phyloP scores from a whole-genome alignment of 768 basidiomycete genomes.

The Lactarius quietus region DNA sequence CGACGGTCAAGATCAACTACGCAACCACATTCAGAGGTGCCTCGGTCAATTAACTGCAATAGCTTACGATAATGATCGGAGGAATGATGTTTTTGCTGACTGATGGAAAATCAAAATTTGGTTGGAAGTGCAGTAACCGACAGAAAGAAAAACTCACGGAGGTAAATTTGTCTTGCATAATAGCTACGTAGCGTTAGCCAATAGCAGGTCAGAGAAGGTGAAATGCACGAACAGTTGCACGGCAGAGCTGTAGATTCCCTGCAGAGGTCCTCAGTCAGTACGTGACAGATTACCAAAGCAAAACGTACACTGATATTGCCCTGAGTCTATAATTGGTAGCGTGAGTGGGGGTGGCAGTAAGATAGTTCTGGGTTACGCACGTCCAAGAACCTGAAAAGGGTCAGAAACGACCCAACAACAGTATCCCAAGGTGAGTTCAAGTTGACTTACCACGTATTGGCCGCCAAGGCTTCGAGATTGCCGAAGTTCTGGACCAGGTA shows the following conservation, averaged over 20 bases:
- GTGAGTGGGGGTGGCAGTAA: not conserved
- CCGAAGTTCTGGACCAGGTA: constrained; percentile 46
- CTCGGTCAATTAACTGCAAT: too few species aligned
- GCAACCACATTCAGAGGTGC: not conserved
- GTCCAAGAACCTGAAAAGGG: constrained; percentile 22
- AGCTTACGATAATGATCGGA: not conserved
- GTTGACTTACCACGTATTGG: constrained; percentile 42
- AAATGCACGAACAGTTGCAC: constrained; percentile 6
- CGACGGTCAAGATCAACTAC: constrained; percentile 35
- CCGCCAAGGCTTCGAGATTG: constrained; percentile 36
- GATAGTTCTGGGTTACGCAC: constrained; percentile 18
- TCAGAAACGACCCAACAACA: not conserved
- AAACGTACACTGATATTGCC: too few species aligned
- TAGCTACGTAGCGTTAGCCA: not conserved
- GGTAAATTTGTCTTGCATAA: constrained; percentile 7
- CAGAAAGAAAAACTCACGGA: not conserved
- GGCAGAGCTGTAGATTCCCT: not conserved
- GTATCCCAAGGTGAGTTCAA: not conserved
- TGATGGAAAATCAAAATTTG: not conserved
- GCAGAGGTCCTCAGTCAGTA: too few species aligned
- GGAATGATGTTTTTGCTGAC: not conserved
- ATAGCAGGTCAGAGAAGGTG: not conserved
- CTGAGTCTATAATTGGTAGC: too few species aligned
- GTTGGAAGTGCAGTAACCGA: not conserved
- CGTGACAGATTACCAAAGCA: too few species aligned